Conservation (phyloP, 768 basidiomycete species). For the Suillus plorans region DNA sequence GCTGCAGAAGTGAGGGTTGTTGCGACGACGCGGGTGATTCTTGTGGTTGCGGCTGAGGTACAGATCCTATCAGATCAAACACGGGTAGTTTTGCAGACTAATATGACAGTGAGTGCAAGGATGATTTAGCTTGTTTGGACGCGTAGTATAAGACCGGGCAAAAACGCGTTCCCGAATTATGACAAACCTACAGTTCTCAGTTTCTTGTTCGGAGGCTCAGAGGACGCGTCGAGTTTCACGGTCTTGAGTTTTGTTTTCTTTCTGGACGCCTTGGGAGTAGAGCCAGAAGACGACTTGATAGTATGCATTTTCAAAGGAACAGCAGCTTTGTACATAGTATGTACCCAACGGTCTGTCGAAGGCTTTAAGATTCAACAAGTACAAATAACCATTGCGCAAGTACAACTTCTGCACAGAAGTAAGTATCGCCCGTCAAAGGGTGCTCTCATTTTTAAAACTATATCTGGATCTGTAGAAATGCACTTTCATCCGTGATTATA, state of each 20-base stretch:
- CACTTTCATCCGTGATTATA: neutral
- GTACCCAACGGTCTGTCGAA: neutral
- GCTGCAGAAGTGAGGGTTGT: neutral
- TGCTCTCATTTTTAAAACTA: too few relatives aligned
- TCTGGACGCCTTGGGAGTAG: neutral
- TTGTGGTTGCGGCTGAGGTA: slow-evolving; percentile 7
- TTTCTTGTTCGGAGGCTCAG: slow-evolving; percentile 24
- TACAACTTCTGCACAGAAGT: too few relatives aligned
- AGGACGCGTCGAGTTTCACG: slow-evolving; percentile 18
- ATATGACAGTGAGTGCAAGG: neutral
- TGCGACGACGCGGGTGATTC: slow-evolving; percentile 3
- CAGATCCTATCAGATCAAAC: slow-evolving; percentile 23
- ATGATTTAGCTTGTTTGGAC: slow-evolving; percentile 2
- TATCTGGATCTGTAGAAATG: neutral
- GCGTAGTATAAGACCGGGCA: neutral
- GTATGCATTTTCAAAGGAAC: neutral
- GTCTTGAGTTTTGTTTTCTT: slow-evolving; percentile 22
- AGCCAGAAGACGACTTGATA: neutral
- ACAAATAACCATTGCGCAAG: neutral
- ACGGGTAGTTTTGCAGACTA: slow-evolving; percentile 20
- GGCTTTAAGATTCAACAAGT: neutral
- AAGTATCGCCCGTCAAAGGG: too few relatives aligned
- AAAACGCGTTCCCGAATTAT: neutral
- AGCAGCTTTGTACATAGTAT: neutral
- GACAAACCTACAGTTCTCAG: slow-evolving; percentile 10